Evolutionary conservation across 225 moss, liverwort and hornwort genomes (phyloP), one percentile per base, ranked within the genome.

Genomic region (Thuidium tamariscinum): DNA sequence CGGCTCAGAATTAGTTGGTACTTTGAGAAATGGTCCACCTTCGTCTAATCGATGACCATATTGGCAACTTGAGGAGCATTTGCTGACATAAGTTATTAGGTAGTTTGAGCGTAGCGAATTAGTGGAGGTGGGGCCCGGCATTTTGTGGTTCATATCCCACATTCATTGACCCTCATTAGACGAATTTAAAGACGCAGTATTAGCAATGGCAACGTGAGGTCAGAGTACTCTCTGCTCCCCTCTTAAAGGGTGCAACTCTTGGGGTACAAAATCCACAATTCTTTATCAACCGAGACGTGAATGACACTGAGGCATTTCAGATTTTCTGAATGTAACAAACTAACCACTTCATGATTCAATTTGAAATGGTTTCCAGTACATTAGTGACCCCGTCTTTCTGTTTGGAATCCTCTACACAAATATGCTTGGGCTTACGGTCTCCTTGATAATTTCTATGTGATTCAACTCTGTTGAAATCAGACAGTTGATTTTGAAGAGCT

Each of bases 1-100:
- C 88, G 87, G 90, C 92, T 88, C 81, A 86, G 86, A 91, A 83
- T 86, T 86, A 88, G 90, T 86, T 84, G 77, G 51, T 83, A 85
- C 87, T 77, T 84, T 52, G 89, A 91, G 91, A 89, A 72, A 82
- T 84, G 72, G 79, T 85, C 74, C 68, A 62, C 78, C 75, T 79
- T 83, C 44, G 86, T 83, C 54, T 86, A 81, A 48, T 81, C 77
- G 78, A 82, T 87, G 79, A n/a, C 71, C 70, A 77, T 46, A 48
- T 54, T 83, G 79, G 82, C 59, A 81, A 64, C 42, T 48, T 51
- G 63, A 81, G 71, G 57, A 84, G 84, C 86, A 61, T 83, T 83
- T 42, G 34, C 83, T 42, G 46, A 80, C 64, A 85, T 52, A 55
- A 84, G 75, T 44, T 80, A 32, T 64, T 34, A 82, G 77, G n/a